These are phyloP conservation scores for Dendrobium chrysotoxum DNA, from an alignment of 106 monocot species.

Conservation along the genomic window DNA sequence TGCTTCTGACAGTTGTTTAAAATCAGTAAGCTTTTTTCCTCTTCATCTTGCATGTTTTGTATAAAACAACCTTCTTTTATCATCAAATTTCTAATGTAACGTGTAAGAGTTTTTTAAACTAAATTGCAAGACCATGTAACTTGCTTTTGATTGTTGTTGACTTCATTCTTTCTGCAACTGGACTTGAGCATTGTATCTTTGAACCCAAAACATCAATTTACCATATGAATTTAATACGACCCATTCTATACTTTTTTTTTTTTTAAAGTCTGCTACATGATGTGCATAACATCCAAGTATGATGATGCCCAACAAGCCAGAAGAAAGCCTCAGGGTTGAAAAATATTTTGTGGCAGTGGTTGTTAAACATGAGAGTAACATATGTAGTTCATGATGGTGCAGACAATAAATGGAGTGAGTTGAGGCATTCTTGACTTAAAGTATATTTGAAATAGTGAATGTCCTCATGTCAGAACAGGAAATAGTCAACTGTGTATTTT, in stretches of 20 bases:
- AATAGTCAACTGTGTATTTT: too few species aligned
- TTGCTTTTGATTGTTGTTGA: background rate
- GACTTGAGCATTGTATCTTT: background rate
- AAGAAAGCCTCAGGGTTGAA: too few species aligned
- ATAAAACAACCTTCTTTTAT: background rate
- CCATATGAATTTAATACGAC: background rate
- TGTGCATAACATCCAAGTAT: too few species aligned
- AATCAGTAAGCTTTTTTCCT: background rate
- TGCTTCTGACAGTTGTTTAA: background rate
- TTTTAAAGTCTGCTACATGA: too few species aligned
- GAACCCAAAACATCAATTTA: background rate
- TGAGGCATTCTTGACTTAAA: too few species aligned
- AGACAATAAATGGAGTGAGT: too few species aligned
- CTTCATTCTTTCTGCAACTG: background rate
- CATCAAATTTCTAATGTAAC: background rate
- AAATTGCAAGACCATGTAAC: background rate
- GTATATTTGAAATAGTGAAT: too few species aligned
- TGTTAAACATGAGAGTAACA: too few species aligned
- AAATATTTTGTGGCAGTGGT: too few species aligned
- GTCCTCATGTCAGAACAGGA: too few species aligned
- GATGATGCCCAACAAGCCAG: too few species aligned
- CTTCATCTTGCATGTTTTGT: background rate
- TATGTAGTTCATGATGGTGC: too few species aligned
- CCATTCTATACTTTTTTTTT: background rate
- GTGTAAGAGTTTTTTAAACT: background rate